A percentile compares a stretch with the other conserved stretches of the same genome.
These are phyloP conservation scores for Alternaria tenuissima DNA, from an alignment of 2,329 filamentous ascomycete species.

Conservation along the genomic window DNA sequence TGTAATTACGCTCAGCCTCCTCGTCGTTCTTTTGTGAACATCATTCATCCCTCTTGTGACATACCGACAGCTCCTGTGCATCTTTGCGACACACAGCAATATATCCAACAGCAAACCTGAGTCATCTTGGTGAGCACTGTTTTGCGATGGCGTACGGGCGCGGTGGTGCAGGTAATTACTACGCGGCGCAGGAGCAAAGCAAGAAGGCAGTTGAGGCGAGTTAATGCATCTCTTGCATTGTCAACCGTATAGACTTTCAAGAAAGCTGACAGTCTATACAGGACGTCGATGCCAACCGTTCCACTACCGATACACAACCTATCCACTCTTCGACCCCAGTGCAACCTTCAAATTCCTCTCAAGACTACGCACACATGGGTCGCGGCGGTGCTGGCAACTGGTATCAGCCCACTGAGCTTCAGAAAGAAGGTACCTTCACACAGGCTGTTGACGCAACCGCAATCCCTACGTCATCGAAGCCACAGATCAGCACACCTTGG, in stretches of 20 bases:
- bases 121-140: not conserved
- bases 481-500: conserved; percentile 45
- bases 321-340: conserved; percentile 19
- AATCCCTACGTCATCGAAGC: conserved; percentile 35
- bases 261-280: conserved; percentile 19
- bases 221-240: not conserved
- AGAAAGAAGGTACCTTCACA: conserved; percentile 51
- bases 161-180: conserved; percentile 58
- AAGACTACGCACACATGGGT: conserved; percentile 56
- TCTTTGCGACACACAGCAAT: not conserved
- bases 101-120: not conserved
- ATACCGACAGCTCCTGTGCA: not conserved
- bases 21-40: not conserved
- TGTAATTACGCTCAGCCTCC: not conserved
- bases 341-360: conserved; percentile 29
- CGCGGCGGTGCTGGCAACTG: conserved; percentile 59
- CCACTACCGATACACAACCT: conserved; percentile 19
- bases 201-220: conserved; percentile 43
- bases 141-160: conserved; percentile 49
- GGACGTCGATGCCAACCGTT: conserved; percentile 53
- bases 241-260: not conserved
- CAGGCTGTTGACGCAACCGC: conserved; percentile 40
- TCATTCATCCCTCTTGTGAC: not conserved
- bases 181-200: conserved; percentile 44
- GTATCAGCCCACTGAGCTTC: conserved; percentile 54